phyloP scores from a whole-genome alignment of 2,329 filamentous ascomycete genomes.

The Hypoxylon sp. region DNA sequence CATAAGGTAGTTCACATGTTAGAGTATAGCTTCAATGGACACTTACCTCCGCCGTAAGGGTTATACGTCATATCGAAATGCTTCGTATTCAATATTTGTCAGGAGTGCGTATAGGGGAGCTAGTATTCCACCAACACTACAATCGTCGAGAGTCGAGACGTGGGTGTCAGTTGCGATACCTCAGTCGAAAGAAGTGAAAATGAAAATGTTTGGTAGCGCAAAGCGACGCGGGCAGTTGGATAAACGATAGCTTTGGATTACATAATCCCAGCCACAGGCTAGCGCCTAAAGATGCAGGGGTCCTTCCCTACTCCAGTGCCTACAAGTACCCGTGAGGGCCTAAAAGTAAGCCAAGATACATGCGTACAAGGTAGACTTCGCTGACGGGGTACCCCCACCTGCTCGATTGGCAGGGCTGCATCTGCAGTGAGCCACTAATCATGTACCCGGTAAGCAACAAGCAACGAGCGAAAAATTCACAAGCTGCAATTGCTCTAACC shows the following conservation, averaged over 20 bases:
- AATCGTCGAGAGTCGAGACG: slow-evolving; percentile 7
- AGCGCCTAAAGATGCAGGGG: too few species aligned
- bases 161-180: slow-evolving; percentile 4
- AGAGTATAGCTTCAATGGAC: background rate
- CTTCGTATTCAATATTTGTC: background rate
- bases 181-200: slow-evolving; percentile 7
- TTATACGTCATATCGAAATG: slow-evolving; percentile 66
- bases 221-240: slow-evolving; percentile 7
- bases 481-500: slow-evolving; percentile 20
- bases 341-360: background rate
- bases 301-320: too few species aligned
- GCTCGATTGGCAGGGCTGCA: slow-evolving; percentile 14
- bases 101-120: background rate
- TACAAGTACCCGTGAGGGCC: background rate
- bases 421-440: background rate
- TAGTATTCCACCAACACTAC: background rate
- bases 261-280: background rate
- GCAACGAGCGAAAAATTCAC: background rate
- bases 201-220: slow-evolving; percentile 25
- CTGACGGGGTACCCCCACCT: background rate
- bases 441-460: background rate
- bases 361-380: too few species aligned
- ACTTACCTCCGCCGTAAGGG: slow-evolving; percentile 62
- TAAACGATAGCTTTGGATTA: background rate
- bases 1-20: background rate